A percentile compares a stretch with the other conserved stretches of the same genome.
These are phyloP conservation scores for Termitomyces sp. DNA, from an alignment of 768 basidiomycete species.

Conservation along the genomic window DNA sequence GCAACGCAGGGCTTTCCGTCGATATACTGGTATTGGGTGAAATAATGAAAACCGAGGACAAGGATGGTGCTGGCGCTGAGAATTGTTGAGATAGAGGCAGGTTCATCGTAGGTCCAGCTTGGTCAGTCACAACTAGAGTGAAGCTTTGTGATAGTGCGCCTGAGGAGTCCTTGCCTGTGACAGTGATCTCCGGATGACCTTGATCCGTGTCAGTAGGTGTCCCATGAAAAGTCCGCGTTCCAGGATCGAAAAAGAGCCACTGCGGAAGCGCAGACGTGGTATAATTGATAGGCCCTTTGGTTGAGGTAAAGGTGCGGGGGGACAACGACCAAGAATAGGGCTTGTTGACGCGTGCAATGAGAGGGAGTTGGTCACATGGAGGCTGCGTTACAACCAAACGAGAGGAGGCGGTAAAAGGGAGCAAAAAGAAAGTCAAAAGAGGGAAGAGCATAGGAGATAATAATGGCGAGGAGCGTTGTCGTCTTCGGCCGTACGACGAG, in stretches of 20 bases:
- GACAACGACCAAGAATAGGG: slow-evolving; percentile 70
- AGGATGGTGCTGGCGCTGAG: slow-evolving; percentile 46
- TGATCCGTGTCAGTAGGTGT: slow-evolving; percentile 58
- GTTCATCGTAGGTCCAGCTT: slow-evolving; percentile 47
- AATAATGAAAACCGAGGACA: slow-evolving; percentile 74
- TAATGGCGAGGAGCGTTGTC: slow-evolving; percentile 39
- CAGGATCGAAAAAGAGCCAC: slow-evolving; percentile 75
- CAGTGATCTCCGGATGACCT: slow-evolving; percentile 52
- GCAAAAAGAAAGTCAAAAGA: slow-evolving; percentile 47
- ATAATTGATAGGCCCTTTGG: slow-evolving; percentile 39
- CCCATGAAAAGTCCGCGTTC: slow-evolving; percentile 58
- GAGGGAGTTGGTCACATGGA: slow-evolving; percentile 68
- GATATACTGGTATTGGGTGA: slow-evolving; percentile 52
- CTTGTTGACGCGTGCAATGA: slow-evolving; percentile 62
- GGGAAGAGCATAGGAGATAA: slow-evolving; percentile 56
- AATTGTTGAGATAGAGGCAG: slow-evolving; percentile 57
- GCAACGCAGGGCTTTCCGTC: slow-evolving; percentile 46
- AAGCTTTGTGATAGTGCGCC: slow-evolving; percentile 48
- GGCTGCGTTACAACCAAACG: slow-evolving; percentile 52
- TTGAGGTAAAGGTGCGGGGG: slow-evolving; percentile 54
- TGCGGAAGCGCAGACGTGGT: slow-evolving; percentile 52
- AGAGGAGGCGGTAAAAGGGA: slow-evolving; percentile 30
- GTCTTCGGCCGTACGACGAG: slow-evolving; percentile 33
- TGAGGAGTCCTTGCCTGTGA: slow-evolving; percentile 55
- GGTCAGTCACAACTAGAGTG: slow-evolving; percentile 50